Conservation (phyloP, 2,329 filamentous ascomycete species). For the Sporothrix variecibatus region DNA sequence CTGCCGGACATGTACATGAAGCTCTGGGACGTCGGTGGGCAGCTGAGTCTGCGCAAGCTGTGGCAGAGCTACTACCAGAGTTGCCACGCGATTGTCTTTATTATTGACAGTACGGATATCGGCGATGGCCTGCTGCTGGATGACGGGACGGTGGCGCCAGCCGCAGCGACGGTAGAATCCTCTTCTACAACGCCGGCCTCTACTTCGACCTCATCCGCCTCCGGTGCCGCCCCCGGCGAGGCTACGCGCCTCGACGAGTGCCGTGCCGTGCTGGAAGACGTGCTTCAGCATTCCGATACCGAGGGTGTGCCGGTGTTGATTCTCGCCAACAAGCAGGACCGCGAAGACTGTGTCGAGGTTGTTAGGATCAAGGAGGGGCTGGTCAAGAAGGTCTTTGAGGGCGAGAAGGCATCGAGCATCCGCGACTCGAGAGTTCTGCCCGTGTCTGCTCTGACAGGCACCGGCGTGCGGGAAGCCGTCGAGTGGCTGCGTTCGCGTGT, state of each 20-base stretch:
- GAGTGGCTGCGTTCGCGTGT: slow-evolving; percentile 93
- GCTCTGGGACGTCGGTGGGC: slow-evolving; percentile 97
- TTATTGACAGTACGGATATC: slow-evolving; percentile 93
- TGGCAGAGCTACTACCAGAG: slow-evolving; percentile 96
- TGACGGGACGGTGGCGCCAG: not conserved
- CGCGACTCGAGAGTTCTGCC: slow-evolving; percentile 89
- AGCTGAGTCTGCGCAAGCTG: slow-evolving; percentile 81
- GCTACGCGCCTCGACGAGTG: slow-evolving; percentile 79
- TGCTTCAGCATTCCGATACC: slow-evolving; percentile 82
- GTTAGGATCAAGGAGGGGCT: slow-evolving; percentile 96
- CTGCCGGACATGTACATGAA: slow-evolving; percentile 96
- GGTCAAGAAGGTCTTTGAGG: slow-evolving; percentile 93
- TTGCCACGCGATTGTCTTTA: slow-evolving; percentile 96
- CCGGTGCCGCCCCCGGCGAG: slow-evolving; percentile 34
- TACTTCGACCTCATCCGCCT: not conserved
- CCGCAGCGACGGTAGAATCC: not conserved
- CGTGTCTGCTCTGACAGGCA: slow-evolving; percentile 83
- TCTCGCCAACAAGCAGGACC: slow-evolving; percentile 95
- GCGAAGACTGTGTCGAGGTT: slow-evolving; percentile 96
- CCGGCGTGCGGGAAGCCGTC: slow-evolving; percentile 90
- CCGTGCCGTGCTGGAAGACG: slow-evolving; percentile 82
- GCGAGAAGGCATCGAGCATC: slow-evolving; percentile 82
- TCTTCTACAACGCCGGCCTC: not conserved
- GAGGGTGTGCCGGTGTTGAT: slow-evolving; percentile 90
- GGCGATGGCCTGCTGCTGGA: slow-evolving; percentile 66